phyloP scores from a whole-genome alignment of 1,284 basidiomycete species.

The Limonomyces culmigenus region DNA sequence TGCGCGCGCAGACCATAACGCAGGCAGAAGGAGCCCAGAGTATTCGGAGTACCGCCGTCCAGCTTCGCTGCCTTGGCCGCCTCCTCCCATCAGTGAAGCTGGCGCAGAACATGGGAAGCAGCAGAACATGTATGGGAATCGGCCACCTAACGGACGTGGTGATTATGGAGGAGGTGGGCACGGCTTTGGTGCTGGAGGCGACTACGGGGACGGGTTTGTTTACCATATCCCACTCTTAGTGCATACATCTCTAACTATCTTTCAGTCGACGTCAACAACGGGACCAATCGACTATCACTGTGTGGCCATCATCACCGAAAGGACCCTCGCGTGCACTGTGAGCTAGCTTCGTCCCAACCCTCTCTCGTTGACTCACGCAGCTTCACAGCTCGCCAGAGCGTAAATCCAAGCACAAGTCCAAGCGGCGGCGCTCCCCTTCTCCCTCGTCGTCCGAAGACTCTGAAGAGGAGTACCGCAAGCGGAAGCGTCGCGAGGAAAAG shows the following conservation, averaged over 20 bases:
- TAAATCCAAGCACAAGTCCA: constrained; percentile 36
- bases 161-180: constrained; percentile 10
- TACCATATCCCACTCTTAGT: not conserved
- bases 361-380: constrained; percentile 1
- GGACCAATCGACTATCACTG: constrained; percentile 39
- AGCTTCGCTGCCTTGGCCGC: no score
- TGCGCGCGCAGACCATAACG: constrained; percentile 2
- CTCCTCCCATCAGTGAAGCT: no score
- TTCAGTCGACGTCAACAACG: constrained; percentile 56
- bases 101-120: constrained; percentile 25
- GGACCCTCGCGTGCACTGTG: constrained; percentile 40
- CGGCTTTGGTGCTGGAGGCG: constrained; percentile 20
- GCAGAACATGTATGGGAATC: constrained; percentile 31
- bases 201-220: constrained; percentile 39
- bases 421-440: constrained; percentile 35
- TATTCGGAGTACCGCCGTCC: constrained; percentile 27
- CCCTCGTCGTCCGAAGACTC: constrained; percentile 31
- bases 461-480: constrained; percentile 42
- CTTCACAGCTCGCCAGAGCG: constrained; percentile 28
- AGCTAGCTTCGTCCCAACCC: constrained; percentile 12
- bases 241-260: constrained; percentile 2
- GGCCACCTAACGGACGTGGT: no score
- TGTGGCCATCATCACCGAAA: constrained; percentile 82
- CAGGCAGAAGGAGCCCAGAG: constrained; percentile 14
- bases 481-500: constrained; percentile 28